Conservation (phyloP, 2,329 filamentous ascomycete genomes). For the Metarhizium robertsii region DNA sequence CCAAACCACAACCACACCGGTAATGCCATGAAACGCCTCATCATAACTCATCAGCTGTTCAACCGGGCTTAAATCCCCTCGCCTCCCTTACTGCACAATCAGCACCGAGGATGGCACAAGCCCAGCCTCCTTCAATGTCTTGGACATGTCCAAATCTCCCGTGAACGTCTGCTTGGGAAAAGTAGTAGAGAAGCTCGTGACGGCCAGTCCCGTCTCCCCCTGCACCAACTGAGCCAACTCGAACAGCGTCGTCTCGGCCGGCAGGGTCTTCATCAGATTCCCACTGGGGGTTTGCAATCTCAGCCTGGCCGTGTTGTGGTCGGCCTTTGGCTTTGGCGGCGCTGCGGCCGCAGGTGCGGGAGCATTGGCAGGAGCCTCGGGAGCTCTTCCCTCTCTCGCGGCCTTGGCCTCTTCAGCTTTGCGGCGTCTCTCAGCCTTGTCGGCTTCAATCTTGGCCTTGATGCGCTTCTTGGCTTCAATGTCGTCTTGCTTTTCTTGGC, state of each 20-base stretch:
- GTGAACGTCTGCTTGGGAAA: constrained; percentile 79
- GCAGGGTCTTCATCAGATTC: constrained; percentile 78
- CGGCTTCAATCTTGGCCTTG: constrained; percentile 86
- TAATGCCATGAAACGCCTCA: neutral
- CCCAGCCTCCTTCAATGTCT: constrained; percentile 87
- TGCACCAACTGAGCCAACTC: constrained; percentile 75
- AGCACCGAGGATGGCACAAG: constrained; percentile 85
- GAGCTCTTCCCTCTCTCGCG: constrained; percentile 63
- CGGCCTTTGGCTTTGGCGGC: constrained; percentile 53
- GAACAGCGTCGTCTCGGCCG: constrained; percentile 84
- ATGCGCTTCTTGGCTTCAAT: constrained; percentile 79
- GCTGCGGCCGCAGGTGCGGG: constrained; percentile 32
- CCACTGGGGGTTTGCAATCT: constrained; percentile 66
- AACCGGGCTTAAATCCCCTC: neutral
- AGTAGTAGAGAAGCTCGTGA: constrained; percentile 72
- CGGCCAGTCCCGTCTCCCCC: constrained; percentile 59
- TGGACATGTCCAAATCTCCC: constrained; percentile 65
- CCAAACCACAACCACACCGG: neutral
- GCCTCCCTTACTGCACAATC: constrained; percentile 49
- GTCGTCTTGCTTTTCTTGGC: constrained; percentile 79
- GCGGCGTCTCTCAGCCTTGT: constrained; percentile 79
- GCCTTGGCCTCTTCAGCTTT: constrained; percentile 84
- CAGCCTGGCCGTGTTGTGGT: constrained; percentile 73
- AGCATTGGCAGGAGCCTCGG: constrained; percentile 28
- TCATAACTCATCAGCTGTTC: neutral